Conservation (phyloP, 768 basidiomycete genomes). For the Mycena galericulata region DNA sequence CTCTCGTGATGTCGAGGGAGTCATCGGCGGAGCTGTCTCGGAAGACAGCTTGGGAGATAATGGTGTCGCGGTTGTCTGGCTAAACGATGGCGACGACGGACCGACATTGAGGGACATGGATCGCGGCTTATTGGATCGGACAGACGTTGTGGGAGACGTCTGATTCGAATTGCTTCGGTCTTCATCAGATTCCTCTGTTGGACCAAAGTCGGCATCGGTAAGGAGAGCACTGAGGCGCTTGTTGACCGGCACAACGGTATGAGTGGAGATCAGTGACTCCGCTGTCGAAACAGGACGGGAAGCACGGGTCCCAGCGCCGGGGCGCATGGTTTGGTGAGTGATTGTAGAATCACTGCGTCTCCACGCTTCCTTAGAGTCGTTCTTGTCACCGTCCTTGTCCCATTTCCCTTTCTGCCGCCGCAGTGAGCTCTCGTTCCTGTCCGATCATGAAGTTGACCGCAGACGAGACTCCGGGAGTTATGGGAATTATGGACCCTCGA, state of each 20-base stretch:
- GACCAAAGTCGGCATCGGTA: constrained; percentile 74
- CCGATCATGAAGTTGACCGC: constrained; percentile 65
- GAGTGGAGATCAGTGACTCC: constrained; percentile 79
- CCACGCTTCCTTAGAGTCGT: constrained; percentile 75
- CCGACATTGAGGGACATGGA: constrained; percentile 74
- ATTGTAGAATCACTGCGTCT: constrained; percentile 88
- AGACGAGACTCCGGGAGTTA: constrained; percentile 68
- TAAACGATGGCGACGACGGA: constrained; percentile 47
- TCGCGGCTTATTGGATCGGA: constrained; percentile 65
- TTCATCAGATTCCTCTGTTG: constrained; percentile 73
- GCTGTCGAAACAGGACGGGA: constrained; percentile 84
- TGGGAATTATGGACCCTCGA: constrained; percentile 64
- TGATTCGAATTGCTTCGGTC: constrained; percentile 42
- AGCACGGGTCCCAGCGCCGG: constrained; percentile 60
- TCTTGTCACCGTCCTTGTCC: constrained; percentile 39
- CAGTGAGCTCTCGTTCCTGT: constrained; percentile 43
- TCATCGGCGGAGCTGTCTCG: constrained; percentile 38
- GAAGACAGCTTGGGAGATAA: constrained; percentile 50
- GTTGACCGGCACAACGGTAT: constrained; percentile 75
- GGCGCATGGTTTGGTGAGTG: constrained; percentile 78
- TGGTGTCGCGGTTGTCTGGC: constrained; percentile 47
- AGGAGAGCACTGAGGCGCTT: constrained; percentile 77
- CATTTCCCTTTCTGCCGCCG: constrained; percentile 19
- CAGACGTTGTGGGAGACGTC: constrained; percentile 58
- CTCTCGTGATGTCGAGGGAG: constrained; percentile 47